Evolutionary conservation across 208 protist genomes (phyloP), one percentile per base, ranked within the genome.

Genomic region (Crithidia fasciculata): DNA sequence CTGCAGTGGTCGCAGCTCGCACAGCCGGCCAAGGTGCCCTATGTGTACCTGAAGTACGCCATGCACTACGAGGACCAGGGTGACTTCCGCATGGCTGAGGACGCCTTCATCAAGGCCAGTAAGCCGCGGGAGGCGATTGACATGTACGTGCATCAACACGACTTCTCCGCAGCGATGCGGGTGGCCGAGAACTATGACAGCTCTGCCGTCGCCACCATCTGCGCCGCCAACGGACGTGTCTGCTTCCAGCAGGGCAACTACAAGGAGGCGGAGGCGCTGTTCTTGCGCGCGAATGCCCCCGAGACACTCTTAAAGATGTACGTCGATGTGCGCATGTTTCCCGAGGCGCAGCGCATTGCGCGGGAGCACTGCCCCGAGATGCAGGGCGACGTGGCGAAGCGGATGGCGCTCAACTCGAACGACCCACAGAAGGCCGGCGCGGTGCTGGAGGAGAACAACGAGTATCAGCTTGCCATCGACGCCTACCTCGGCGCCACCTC

Each of bases 1-100:
- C 89, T 98, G 70, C 91, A 98, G 83, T 96, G 98, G 83, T 89
- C 97, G 37, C 87, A 95, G 75, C 70, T 87, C 43, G 90, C 88
- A 10, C 91, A 96, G 87, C 90, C 92, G n/a, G 85, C 83, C 28
- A 98, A 98, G 88, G 80, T 99, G 67, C 91, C 92, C 8, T 98
- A 99, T 72, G 95, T 99, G 36, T 97, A 99, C 74, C 84, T 99
- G 45, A 98, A 98, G 83, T 94, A 99, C 81, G 98, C 98, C 8
- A 98, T 99, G 92, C 87, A 91, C 81, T 95, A 99, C 71, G 98
- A 99, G 81, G 97, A 99, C 85, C 96, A 98, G 74, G 93, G 92
- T 47, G 90, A 97, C 71, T 98, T 97, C 81, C 93, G 90, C 61
- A 93, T 95, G 86, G 98, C 98, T 39, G 98, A 99, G 85, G 95